These are phyloP conservation scores for Drechmeria coniospora DNA, from an alignment of 2,329 filamentous ascomycete genomes.

Conservation along the genomic window DNA sequence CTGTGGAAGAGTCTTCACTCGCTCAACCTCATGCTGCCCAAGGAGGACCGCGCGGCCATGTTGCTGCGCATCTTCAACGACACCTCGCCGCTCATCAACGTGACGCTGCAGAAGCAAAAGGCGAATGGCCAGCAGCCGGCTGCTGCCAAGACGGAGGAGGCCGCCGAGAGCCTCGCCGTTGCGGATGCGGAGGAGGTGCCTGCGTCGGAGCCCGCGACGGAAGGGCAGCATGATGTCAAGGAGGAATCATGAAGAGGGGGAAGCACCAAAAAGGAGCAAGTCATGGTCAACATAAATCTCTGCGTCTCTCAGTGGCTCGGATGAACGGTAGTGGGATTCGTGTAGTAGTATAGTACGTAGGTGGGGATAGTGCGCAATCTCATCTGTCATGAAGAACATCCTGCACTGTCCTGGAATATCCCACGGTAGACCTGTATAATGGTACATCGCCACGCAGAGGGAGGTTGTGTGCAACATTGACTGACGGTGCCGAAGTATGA, in stretches of 20 bases:
- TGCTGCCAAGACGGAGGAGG: constrained; percentile 11
- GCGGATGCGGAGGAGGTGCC: constrained; percentile 21
- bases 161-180: constrained; percentile 9
- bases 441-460: constrained; percentile 7
- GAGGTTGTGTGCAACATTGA: too few species aligned
- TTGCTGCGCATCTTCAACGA: constrained; percentile 84
- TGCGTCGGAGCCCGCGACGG: too few species aligned
- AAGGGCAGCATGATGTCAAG: too few species aligned
- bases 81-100: constrained; percentile 66
- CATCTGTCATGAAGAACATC: constrained; percentile 1
- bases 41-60: constrained; percentile 91
- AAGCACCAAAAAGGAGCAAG: too few species aligned
- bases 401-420: too few species aligned
- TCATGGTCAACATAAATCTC: too few species aligned
- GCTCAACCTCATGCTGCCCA: constrained; percentile 93
- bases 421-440: too few species aligned
- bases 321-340: too few species aligned
- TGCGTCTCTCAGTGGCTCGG: too few species aligned
- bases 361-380: background rate
- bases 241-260: too few species aligned
- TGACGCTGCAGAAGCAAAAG: constrained; percentile 35
- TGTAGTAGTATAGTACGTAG: too few species aligned
- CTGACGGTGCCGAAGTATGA: too few species aligned
- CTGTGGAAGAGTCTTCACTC: constrained; percentile 88
- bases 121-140: constrained; percentile 18